Evolutionary conservation across 768 basidiomycete species (phyloP), one percentile per base, ranked within the genome.

Genomic region (Psilocybe cyanescens): DNA sequence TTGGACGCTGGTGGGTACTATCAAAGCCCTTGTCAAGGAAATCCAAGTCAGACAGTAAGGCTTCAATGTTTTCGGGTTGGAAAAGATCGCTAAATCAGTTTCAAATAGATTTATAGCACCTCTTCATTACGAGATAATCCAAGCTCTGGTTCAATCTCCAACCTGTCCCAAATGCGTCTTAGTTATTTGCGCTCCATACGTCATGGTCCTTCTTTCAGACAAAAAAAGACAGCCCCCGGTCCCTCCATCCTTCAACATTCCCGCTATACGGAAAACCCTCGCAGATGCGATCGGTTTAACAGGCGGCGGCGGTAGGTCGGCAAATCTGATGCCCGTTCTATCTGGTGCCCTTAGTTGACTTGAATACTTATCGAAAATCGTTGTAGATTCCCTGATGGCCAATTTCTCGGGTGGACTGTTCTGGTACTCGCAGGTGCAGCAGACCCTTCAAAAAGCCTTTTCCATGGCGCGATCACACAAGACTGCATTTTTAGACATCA

Each of bases 1-100:
- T 63, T 94, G 92, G 92, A 92, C 91, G 0, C 80, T 93, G 4
- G 86, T 88, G 2, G 90, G 90, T 2, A 86, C 93, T 9, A 79
- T 92, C 57, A 84, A 83, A 70, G 83, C 81, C 1, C 78, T 94
- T 58, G 71, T 86, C 29, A 79, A 75, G 60, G 90, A 93, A 54
- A 80, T 91, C 41, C 80, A 85, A 57, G 78, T 79, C 33, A 79
- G 74, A 61, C 78, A 78, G 91, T 91, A 66, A 66, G 80, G n/a
- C 30, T 4, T 37, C 48, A n/a, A 47, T 30, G 44, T 41, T 16
- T 19, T n/a, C 29, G 8, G 16, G 58, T 51, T 47, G 31, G 53
- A 29, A 37, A 33, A 29, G 39, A n/a, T 24, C 19, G 47, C 29
- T 59, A 29, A 55, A 28, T 39, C 7, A 9, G 17, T 17, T 19